Base-by-base conservation (phyloP, 2,329 filamentous ascomycete species). In the Diaporthe humulicola region DNA sequence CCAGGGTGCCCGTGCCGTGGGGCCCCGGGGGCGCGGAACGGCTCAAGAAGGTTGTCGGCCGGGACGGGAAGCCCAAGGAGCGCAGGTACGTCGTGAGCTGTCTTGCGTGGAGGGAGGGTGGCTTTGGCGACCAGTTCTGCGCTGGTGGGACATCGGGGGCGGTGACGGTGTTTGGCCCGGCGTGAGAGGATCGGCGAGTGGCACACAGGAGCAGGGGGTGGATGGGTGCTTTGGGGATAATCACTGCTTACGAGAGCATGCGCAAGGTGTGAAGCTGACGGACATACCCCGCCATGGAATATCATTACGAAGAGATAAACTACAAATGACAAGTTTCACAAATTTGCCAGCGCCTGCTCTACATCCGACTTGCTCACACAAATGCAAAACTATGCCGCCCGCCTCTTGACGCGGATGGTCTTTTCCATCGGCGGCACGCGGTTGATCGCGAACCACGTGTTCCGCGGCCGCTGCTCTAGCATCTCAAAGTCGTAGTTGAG, bases 81-180 rank as follows among this genome's bases (percentile, higher is more conserved):
- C 86, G 88, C 73, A 89, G 83, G 76, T 92, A 92, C 76, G 87
- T 92, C 25, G 85, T 92, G 33, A 92, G 89, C 78, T 92, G 90
- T 79, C 82, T 93, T 71, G 88, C 90, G 3, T 93, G 91, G 91
- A 88, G 89, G 73, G 89, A 92, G 40, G 85, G 86, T 66, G 91
- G 91, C 25, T 91, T 89, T 82, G 91, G 90, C 8, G 88, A 92
- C 75, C 90, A 93, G 81, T 93, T 91, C 80, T 92, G 90, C 76
- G 91, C 90, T 17, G 91, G 90, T 52, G 90, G 90, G n/a, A 91
- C 90, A 33, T 92, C 90, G 67, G 91, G 91, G 7, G 85, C 90
- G 22, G 91, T 92, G n/a, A 92, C 90, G 0, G 90, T 93, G 15
- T 93, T 90, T 82, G 90, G 90, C 40, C 71, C 77, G 15, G 56